Conservation (phyloP, 2,329 filamentous ascomycete species). For the Aspergillus transmontanensis region DNA sequence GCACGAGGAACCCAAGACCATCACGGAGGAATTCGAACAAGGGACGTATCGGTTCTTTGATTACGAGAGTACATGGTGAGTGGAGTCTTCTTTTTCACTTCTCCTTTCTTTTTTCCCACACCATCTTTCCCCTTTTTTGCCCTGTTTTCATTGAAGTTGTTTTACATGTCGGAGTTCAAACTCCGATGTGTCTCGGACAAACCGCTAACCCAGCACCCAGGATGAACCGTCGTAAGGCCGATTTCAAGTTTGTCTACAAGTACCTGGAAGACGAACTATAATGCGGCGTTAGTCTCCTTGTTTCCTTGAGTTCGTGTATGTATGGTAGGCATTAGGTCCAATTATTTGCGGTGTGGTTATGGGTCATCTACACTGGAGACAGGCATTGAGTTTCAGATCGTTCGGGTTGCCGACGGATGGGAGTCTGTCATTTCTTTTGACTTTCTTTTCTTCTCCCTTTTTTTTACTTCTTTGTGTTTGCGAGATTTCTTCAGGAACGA, state of each 20-base stretch:
- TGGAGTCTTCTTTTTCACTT: constrained; percentile 23
- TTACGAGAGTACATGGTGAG: constrained; percentile 97
- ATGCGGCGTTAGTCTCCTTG: constrained; percentile 16
- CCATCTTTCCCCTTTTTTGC: not conserved
- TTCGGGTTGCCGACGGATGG: constrained; percentile 2
- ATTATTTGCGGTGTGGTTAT: constrained; percentile 8
- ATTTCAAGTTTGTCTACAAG: constrained; percentile 98
- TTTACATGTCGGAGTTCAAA: constrained; percentile 11
- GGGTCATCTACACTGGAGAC: constrained; percentile 10
- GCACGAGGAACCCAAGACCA: constrained; percentile 97
- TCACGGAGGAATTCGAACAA: constrained; percentile 98
- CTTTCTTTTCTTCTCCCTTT: constrained; percentile 8
- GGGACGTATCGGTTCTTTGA: constrained; percentile 99
- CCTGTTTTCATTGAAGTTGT: constrained; percentile 23
- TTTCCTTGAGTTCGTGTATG: constrained; percentile 1
- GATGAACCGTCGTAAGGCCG: constrained; percentile 98
- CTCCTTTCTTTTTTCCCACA: constrained; percentile 8
- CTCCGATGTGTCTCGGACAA: constrained; percentile 5
- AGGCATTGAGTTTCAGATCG: constrained; percentile 6
- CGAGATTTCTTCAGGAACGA: constrained; percentile 27
- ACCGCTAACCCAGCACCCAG: constrained; percentile 50
- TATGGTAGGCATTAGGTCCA: not conserved
- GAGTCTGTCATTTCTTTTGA: constrained; percentile 1
- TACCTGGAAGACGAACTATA: constrained; percentile 92
- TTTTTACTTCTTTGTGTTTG: constrained; percentile 19